Evolutionary conservation across 805 yeast species (phyloP).

Genomic region (Saccharomycopsis oosterbeekiorum): DNA sequence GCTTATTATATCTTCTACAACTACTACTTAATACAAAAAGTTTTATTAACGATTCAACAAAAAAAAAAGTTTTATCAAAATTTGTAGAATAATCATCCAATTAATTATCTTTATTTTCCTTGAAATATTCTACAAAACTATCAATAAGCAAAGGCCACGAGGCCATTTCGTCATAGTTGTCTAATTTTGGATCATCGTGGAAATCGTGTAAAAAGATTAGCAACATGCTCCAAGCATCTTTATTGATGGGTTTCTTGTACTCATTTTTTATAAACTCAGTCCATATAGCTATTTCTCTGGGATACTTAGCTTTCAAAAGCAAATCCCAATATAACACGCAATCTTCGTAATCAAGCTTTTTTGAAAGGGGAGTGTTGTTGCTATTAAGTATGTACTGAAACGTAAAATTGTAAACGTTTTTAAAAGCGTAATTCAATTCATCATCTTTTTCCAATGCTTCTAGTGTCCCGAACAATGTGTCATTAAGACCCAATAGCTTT

Average conservation of each 20-base stretch:
- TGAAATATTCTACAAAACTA: constrained; percentile 57
- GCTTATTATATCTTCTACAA: neutral
- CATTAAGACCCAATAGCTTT: constrained; percentile 27
- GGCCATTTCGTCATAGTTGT: constrained; percentile 62
- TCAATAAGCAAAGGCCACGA: constrained; percentile 93
- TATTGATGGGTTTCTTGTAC: constrained; percentile 42
- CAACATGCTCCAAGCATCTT: constrained; percentile 83
- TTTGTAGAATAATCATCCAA: neutral
- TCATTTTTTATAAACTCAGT: constrained; percentile 37
- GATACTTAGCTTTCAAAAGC: constrained; percentile 34
- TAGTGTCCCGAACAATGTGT: neutral
- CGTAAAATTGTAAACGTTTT: constrained; percentile 57
- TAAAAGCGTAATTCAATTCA: constrained; percentile 35
- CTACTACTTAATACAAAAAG: neutral
- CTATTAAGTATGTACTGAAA: constrained; percentile 56
- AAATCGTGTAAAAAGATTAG: constrained; percentile 49
- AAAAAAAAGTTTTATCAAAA: neutral
- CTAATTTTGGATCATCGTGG: constrained; percentile 42
- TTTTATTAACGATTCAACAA: neutral
- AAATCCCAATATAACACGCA: constrained; percentile 75
- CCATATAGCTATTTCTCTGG: constrained; percentile 44
- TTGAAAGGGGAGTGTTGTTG: constrained; percentile 31
- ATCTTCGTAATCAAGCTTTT: constrained; percentile 43
- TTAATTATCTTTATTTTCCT: constrained; percentile 13
- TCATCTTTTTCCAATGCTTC: neutral